These are phyloP conservation scores for Saturnispora quitensis DNA, from an alignment of 805 yeast species.

Conservation along the genomic window DNA sequence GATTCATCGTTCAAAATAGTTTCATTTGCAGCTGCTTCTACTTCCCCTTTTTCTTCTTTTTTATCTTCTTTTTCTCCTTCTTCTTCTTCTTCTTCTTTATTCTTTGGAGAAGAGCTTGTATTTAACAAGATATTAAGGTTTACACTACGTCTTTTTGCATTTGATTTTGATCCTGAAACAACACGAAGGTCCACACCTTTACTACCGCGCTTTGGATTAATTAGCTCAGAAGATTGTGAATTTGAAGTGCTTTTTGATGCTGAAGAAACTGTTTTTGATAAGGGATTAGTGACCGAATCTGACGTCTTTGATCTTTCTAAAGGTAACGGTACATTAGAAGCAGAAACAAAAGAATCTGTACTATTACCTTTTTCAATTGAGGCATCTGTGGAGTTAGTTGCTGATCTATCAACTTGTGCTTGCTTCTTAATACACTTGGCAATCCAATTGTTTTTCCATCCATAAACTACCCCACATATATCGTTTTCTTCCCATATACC, in stretches of 20 bases:
- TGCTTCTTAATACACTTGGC: slow-evolving; percentile 3
- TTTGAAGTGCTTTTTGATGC: background rate
- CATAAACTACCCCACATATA: slow-evolving; percentile 24
- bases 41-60: too few relatives aligned
- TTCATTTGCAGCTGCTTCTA: background rate
- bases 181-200: slow-evolving; percentile 5
- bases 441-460: slow-evolving; percentile 28
- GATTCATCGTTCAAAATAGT: background rate
- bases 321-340: background rate
- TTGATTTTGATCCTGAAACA: background rate
- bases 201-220: background rate
- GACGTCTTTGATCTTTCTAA: background rate
- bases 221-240: background rate
- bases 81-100: background rate
- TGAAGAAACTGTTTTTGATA: background rate
- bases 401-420: background rate
- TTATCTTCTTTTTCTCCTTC: background rate
- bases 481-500: slow-evolving; percentile 61
- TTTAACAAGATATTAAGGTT: slow-evolving; percentile 1
- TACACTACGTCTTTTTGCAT: slow-evolving; percentile 3
- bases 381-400: background rate
- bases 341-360: slow-evolving; percentile 2
- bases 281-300: background rate
- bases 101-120: background rate
- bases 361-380: background rate